Base-by-base conservation (phyloP, 192 early-diverging fungal genomes). In the Dimargaris xerosporica region DNA sequence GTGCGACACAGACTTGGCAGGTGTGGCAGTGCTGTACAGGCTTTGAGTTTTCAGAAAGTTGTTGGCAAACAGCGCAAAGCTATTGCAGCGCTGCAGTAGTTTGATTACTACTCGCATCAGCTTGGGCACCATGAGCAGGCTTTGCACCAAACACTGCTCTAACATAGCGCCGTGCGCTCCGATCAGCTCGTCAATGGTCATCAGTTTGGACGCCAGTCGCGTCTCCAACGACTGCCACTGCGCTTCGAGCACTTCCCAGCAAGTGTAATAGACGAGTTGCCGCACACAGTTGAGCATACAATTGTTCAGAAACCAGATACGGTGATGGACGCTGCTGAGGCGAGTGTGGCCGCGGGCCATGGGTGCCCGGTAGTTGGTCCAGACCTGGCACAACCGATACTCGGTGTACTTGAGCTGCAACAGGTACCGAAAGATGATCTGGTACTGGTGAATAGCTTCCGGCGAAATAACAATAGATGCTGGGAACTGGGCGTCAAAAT, bases 211-310 rank as follows among this genome's bases (percentile, higher is more conserved):
- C 59, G 95, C 67, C 34, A 39, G 34, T 58, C 81, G 72, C 25
- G 63, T 65, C 26, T 85, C 83, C 66, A 99, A 75, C 26, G 65
- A 65, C n/a, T 67, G 66, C 89, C 90, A 96, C 64, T 88, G 84
- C 31, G 90, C 92, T 66, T 97, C 94, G 48, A 99, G 76, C 9
- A 96, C 93, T 67, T 99, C 93, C 63, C 82, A 90, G 61, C 86
- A 87, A 43, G 88, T 78, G 65, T 93, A 94, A 68, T 89, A 89
- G 65, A 91, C 70, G 67, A 94, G 86, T 69, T 95, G 90, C 62
- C 95, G 92, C 17, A 96, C 78, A 73, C 90, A 91, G n/a, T 85
- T 79, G 39, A 94, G 67, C 83, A 98, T 96, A 42, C 82, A 84
- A 41, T 79, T 80, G 39, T 91, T 82, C 21, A 93, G 77, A 10